Conservation (phyloP, 805 yeast species). For the Metschnikowia cubensis region DNA sequence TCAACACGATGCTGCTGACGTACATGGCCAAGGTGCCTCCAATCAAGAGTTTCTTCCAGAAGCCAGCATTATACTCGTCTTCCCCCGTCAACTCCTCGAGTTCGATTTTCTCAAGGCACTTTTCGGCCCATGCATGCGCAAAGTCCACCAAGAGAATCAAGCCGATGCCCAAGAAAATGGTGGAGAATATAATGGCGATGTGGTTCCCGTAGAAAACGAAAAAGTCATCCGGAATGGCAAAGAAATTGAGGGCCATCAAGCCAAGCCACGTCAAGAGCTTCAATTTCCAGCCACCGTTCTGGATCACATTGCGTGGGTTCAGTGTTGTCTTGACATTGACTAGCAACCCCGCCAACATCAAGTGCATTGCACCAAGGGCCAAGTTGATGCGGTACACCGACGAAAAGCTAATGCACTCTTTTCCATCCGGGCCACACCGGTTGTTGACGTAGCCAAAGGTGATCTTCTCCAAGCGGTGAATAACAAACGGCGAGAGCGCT, state of each 20-base stretch:
- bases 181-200: conserved; percentile 78
- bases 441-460: conserved; percentile 65
- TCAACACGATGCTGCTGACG: conserved; percentile 64
- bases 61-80: conserved; percentile 43
- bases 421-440: conserved; percentile 68
- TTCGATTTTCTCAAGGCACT: conserved; percentile 86
- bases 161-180: conserved; percentile 84
- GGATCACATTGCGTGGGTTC: conserved; percentile 76
- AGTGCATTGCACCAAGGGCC: conserved; percentile 78
- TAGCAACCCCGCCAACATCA: conserved; percentile 62
- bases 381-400: conserved; percentile 92
- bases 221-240: conserved; percentile 77
- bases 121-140: conserved; percentile 99
- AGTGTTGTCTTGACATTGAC: conserved; percentile 72
- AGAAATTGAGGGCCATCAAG: conserved; percentile 58
- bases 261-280: conserved; percentile 61
- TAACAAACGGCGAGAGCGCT: conserved; percentile 78
- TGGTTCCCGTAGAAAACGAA: conserved; percentile 89
- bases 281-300: conserved; percentile 88
- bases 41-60: conserved; percentile 78
- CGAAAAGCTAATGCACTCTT: conserved; percentile 80
- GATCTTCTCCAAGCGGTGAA: conserved; percentile 66
- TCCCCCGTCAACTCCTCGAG: conserved; percentile 57
- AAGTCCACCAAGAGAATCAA: conserved; percentile 87
- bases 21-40: conserved; percentile 91